Conservation (phyloP, 257 asterid genomes). For the Salvia splendens region DNA sequence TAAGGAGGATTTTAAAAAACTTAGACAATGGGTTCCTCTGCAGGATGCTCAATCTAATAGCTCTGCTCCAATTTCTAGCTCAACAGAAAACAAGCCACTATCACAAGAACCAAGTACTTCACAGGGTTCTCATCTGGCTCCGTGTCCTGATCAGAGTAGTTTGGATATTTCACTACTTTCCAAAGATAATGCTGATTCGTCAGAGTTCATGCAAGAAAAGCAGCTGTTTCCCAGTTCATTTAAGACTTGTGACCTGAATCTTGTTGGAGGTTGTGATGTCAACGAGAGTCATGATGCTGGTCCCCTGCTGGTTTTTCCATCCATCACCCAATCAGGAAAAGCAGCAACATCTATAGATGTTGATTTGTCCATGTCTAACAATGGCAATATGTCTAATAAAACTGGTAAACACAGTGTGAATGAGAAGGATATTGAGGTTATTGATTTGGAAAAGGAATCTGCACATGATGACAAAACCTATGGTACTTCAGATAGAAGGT, state of each 20-base stretch:
- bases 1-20: slow-evolving; percentile 55
- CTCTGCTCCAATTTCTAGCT: slow-evolving; percentile 41
- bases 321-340: slow-evolving; percentile 44
- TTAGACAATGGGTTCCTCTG: slow-evolving; percentile 48
- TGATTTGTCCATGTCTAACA: slow-evolving; percentile 69
- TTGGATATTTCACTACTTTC: slow-evolving; percentile 55
- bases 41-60: slow-evolving; percentile 38
- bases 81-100: slow-evolving; percentile 45
- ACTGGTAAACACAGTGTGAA: slow-evolving; percentile 44
- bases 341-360: slow-evolving; percentile 53
- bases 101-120: slow-evolving; percentile 50
- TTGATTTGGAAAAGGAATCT: slow-evolving; percentile 88
- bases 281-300: slow-evolving; percentile 51
- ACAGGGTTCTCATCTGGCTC: slow-evolving; percentile 33
- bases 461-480: slow-evolving; percentile 55
- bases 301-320: slow-evolving; percentile 46
- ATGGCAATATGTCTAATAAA: slow-evolving; percentile 39
- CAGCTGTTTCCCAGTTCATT: slow-evolving; percentile 72
- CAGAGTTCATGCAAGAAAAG: slow-evolving; percentile 58
- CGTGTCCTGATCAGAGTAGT: slow-evolving; percentile 50
- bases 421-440: slow-evolving; percentile 74
- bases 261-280: slow-evolving; percentile 63
- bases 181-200: slow-evolving; percentile 39
- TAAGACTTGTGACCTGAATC: slow-evolving; percentile 88
- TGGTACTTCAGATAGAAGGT: slow-evolving; percentile 64